Percentiles rank a stretch among this genome's conserved stretches.
Evolutionary conservation across 805 yeast species (phyloP).

Genomic region (Kazachstania kunashirensis): DNA sequence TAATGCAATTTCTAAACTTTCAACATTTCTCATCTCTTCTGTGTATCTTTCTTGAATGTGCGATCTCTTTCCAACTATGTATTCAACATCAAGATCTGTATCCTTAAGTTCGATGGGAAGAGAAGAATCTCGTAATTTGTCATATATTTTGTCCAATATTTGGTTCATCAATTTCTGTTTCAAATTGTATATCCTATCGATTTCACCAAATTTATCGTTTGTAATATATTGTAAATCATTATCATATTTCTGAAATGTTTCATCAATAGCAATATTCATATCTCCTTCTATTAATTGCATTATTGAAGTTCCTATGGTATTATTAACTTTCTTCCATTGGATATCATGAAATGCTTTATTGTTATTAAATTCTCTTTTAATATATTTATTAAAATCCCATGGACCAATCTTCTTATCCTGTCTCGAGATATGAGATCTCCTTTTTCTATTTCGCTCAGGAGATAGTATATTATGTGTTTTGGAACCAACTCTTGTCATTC

Average conservation of each 20-base stretch:
- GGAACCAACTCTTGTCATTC: neutral
- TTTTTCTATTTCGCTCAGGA: too few species aligned
- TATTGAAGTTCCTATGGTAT: constrained; percentile 11
- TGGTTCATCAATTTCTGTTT: constrained; percentile 19
- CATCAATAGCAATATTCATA: constrained; percentile 16
- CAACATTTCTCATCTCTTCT: constrained; percentile 17
- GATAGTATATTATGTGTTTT: too few species aligned
- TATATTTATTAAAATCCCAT: constrained; percentile 21
- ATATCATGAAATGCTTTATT: constrained; percentile 12
- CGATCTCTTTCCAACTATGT: constrained; percentile 24
- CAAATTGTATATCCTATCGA: constrained; percentile 10
- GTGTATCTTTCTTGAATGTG: constrained; percentile 20
- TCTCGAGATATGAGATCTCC: too few species aligned
- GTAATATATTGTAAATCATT: constrained; percentile 13
- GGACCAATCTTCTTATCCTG: constrained; percentile 2
- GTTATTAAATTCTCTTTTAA: constrained; percentile 14
- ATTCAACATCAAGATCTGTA: constrained; percentile 25
- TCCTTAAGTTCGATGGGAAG: constrained; percentile 20
- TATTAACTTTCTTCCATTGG: constrained; percentile 21
- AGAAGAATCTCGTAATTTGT: constrained; percentile 13
- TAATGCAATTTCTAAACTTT: constrained; percentile 18
- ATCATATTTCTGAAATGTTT: constrained; percentile 16
- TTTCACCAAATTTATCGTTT: constrained; percentile 8
- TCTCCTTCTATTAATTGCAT: constrained; percentile 20
- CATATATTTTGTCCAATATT: constrained; percentile 17